These are phyloP conservation scores for Mycena galericulata DNA, from an alignment of 768 basidiomycete genomes.

Conservation along the genomic window DNA sequence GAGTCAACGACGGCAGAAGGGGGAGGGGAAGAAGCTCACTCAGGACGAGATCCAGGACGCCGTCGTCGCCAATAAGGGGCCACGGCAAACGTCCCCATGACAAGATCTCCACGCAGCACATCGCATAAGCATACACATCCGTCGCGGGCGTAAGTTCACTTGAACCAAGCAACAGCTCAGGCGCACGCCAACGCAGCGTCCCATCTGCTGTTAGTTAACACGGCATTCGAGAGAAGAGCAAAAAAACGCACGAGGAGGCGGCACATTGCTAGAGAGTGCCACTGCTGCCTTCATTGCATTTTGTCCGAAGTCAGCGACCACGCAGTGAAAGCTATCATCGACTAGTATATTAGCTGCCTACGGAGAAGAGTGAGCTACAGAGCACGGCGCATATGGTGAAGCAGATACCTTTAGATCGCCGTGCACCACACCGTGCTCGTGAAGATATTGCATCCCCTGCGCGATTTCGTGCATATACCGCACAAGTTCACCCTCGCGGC, in stretches of 20 bases:
- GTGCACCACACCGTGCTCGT: slow-evolving; percentile 74
- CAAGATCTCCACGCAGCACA: no score
- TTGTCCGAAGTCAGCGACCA: slow-evolving; percentile 1
- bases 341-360: slow-evolving; percentile 5
- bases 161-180: slow-evolving; percentile 68
- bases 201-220: slow-evolving; percentile 54
- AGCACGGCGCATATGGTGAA: background rate
- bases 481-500: slow-evolving; percentile 58
- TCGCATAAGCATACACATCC: no score
- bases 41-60: no score
- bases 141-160: slow-evolving; percentile 60
- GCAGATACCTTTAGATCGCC: slow-evolving; percentile 82
- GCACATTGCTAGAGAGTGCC: slow-evolving; percentile 64
- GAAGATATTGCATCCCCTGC: slow-evolving; percentile 84
- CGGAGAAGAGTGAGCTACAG: background rate
- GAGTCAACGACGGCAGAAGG: no score
- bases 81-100: no score
- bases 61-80: no score
- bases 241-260: slow-evolving; percentile 54
- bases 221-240: background rate
- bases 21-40: no score
- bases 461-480: slow-evolving; percentile 79
- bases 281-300: slow-evolving; percentile 82
- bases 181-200: slow-evolving; percentile 76
- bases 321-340: slow-evolving; percentile 1